Conservation (phyloP, 257 asterid species). For the Forsythia suspensa region DNA sequence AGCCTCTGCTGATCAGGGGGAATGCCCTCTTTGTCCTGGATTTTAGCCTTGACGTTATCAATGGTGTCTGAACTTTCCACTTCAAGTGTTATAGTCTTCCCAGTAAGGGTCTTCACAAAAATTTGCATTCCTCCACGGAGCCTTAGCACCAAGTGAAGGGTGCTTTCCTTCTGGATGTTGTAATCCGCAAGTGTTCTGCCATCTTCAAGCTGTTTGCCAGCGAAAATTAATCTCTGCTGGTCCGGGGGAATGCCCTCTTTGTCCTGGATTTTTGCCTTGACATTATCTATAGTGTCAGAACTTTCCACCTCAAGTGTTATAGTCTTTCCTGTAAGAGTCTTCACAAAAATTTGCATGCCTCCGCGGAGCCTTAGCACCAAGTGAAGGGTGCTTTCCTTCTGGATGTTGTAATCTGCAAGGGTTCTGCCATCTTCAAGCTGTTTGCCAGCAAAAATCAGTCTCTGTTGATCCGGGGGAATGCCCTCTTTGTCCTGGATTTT, state of each 20-base stretch:
- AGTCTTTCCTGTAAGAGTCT: constrained; percentile 13
- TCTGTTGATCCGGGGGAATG: constrained; percentile 23
- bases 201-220: constrained; percentile 24
- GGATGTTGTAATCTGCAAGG: constrained; percentile 17
- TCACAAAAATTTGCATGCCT: constrained; percentile 23
- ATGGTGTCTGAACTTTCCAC: too few relatives aligned
- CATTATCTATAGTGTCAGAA: constrained; percentile 17
- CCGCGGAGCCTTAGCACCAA: constrained; percentile 24
- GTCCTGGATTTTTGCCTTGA: constrained; percentile 21
- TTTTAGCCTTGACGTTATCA: too few relatives aligned
- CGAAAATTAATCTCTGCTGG: background rate
- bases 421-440: constrained; percentile 23
- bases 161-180: constrained; percentile 19
- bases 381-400: constrained; percentile 22
- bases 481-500: constrained; percentile 22
- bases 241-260: constrained; percentile 24
- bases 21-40: constrained; percentile 5
- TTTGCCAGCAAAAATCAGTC: constrained; percentile 18
- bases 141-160: constrained; percentile 20
- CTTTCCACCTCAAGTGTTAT: constrained; percentile 21
- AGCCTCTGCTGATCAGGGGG: constrained; percentile 2
- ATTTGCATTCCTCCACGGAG: constrained; percentile 14
- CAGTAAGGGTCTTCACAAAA: too few relatives aligned
- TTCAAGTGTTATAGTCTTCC: too few relatives aligned
- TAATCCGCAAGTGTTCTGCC: constrained; percentile 23